Evolutionary conservation across 1,139 yeast genomes (phyloP).

Genomic region (Blastobotrys illinoisensis): DNA sequence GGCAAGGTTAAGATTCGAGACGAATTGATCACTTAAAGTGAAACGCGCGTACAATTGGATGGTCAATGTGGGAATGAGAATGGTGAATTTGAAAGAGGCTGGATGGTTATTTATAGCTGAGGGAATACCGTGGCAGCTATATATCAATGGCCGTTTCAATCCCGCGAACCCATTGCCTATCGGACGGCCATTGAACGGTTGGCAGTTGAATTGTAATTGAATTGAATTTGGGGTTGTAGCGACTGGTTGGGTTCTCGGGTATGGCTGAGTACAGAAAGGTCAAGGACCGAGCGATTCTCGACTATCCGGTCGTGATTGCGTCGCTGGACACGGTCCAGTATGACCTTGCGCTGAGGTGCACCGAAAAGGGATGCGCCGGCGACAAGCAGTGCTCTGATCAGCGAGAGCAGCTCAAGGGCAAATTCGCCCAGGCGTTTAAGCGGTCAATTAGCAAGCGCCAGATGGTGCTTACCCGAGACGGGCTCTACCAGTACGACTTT

Average conservation of each 20-base stretch:
- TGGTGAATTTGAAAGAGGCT: background rate
- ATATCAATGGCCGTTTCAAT: background rate
- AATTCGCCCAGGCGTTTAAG: background rate
- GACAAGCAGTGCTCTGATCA: too few species aligned
- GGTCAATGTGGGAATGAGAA: background rate
- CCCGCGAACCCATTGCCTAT: too few species aligned
- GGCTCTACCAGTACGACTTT: constrained; percentile 2
- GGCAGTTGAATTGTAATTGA: background rate
- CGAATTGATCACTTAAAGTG: background rate
- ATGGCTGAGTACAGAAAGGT: constrained; percentile 6
- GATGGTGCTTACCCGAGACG: constrained; percentile 7
- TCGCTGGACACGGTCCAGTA: constrained; percentile 5
- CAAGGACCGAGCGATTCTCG: constrained; percentile 3
- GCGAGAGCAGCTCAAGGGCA: background rate
- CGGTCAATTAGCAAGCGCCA: constrained; percentile 1
- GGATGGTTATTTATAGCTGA: background rate
- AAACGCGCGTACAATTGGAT: background rate
- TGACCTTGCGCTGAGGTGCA: constrained; percentile 5
- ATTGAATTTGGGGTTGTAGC: too few species aligned
- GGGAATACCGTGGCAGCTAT: background rate
- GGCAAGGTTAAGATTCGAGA: background rate
- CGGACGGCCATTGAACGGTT: background rate
- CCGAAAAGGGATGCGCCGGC: background rate
- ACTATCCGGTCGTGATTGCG: constrained; percentile 2
- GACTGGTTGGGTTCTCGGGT: background rate